Conservation (phyloP, 139 green algal genomes). For the Micromonas pusilla region DNA sequence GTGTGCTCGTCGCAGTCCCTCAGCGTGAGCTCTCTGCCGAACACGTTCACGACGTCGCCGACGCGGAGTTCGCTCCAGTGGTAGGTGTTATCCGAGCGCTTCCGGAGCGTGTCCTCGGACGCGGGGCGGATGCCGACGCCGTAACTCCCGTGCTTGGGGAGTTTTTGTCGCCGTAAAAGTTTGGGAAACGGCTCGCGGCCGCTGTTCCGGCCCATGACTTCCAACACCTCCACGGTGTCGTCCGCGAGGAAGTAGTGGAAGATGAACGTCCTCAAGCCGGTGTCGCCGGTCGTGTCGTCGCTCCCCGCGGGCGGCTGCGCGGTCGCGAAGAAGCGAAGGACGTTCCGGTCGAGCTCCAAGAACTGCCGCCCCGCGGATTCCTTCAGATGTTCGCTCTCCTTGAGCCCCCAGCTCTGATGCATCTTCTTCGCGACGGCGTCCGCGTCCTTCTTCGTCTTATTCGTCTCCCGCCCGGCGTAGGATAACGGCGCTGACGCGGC, state of each 20-base stretch:
- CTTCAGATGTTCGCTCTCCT: not conserved
- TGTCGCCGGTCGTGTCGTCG: constrained; percentile 50
- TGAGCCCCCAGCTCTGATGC: too few relatives aligned
- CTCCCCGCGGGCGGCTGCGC: constrained; percentile 63
- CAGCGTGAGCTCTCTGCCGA: not conserved
- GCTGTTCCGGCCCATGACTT: constrained; percentile 44
- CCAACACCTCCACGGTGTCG: constrained; percentile 85
- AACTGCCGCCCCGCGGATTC: not conserved
- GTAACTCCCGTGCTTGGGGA: not conserved
- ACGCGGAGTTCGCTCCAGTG: constrained; percentile 4
- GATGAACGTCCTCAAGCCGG: constrained; percentile 70
- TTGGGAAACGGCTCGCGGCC: constrained; percentile 30
- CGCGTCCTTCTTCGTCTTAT: too few relatives aligned
- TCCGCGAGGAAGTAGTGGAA: constrained; percentile 90
- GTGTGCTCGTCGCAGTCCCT: constrained; percentile 15
- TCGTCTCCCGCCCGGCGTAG: too few relatives aligned
- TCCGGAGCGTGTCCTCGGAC: not conserved
- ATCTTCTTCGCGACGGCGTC: too few relatives aligned
- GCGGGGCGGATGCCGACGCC: not conserved
- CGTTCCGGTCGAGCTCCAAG: constrained; percentile 39
- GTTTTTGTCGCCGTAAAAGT: not conserved
- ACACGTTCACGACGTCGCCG: not conserved
- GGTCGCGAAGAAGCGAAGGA: constrained; percentile 76
- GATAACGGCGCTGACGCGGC: not conserved
- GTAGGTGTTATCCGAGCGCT: not conserved